phyloP scores from a whole-genome alignment of 305 asterid genomes.

The Withania somnifera region DNA sequence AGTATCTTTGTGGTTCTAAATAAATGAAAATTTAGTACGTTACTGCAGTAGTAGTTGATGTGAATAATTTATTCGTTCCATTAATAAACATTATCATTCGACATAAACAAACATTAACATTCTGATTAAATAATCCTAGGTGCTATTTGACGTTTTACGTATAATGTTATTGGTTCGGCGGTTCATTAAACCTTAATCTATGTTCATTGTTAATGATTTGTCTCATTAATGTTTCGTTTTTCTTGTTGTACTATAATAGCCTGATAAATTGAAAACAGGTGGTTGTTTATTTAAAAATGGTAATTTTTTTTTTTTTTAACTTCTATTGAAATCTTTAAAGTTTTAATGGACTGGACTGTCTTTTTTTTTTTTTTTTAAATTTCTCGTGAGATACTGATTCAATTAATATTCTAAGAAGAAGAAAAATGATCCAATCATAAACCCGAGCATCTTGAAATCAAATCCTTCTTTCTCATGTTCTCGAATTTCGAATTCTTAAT shows the following conservation, averaged over 20 bases:
- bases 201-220: background rate
- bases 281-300: background rate
- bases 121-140: background rate
- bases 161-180: background rate
- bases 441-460: background rate
- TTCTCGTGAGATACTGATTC: background rate
- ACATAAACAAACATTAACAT: background rate
- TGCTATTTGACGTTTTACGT: background rate
- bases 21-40: conserved; percentile 20
- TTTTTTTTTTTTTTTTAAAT: too few species aligned
- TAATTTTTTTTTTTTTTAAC: too few species aligned
- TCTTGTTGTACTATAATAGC: background rate
- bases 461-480: too few species aligned
- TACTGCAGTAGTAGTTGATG: conserved; percentile 17
- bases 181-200: conserved; percentile 3
- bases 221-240: background rate
- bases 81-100: background rate
- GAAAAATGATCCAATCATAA: background rate
- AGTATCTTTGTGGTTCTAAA: conserved; percentile 31
- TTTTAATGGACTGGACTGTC: too few species aligned
- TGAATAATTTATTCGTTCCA: conserved; percentile 11
- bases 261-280: background rate
- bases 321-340: too few species aligned
- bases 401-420: background rate
- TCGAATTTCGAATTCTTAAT: too few species aligned